Conservation (phyloP, 345 rosid species). For the Lepidium aucheri region DNA sequence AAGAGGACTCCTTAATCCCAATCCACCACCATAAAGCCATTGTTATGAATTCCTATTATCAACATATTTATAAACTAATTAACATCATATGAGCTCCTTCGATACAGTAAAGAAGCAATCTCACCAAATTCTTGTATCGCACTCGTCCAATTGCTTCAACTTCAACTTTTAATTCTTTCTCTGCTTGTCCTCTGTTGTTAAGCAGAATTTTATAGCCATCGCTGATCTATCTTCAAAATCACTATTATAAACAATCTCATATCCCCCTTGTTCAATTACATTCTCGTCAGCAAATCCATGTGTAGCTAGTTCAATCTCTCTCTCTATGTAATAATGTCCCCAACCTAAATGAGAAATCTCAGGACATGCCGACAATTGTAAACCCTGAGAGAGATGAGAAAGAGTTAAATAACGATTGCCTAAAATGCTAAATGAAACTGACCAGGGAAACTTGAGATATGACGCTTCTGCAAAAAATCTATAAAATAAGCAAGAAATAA, state of each 20-base stretch:
- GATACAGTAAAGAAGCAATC: slow-evolving; percentile 87
- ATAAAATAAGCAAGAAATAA: too few relatives aligned
- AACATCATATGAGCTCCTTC: slow-evolving; percentile 96
- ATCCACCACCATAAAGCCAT: slow-evolving; percentile 82
- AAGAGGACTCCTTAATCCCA: slow-evolving; percentile 65
- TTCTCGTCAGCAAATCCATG: too few relatives aligned
- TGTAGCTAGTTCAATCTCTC: too few relatives aligned
- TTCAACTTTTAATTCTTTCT: slow-evolving; percentile 93
- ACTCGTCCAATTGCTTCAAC: slow-evolving; percentile 96
- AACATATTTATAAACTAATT: slow-evolving; percentile 35
- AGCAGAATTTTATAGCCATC: slow-evolving; percentile 60
- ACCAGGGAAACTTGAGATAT: too few relatives aligned
- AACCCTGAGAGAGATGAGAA: neutral
- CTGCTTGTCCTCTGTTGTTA: slow-evolving; percentile 98
- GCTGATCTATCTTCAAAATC: slow-evolving; percentile 51
- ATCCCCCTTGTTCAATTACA: too few relatives aligned
- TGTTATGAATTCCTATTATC: slow-evolving; percentile 74
- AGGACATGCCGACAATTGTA: slow-evolving; percentile 27
- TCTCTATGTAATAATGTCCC: too few relatives aligned
- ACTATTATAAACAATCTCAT: slow-evolving; percentile 58
- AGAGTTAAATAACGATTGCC: too few relatives aligned
- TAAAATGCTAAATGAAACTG: too few relatives aligned
- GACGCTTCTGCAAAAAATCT: too few relatives aligned
- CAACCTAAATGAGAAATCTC: slow-evolving; percentile 34
- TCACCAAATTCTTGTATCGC: slow-evolving; percentile 89